phyloP scores from a whole-genome alignment of 805 yeast species.

The Wickerhamomyces alni region DNA sequence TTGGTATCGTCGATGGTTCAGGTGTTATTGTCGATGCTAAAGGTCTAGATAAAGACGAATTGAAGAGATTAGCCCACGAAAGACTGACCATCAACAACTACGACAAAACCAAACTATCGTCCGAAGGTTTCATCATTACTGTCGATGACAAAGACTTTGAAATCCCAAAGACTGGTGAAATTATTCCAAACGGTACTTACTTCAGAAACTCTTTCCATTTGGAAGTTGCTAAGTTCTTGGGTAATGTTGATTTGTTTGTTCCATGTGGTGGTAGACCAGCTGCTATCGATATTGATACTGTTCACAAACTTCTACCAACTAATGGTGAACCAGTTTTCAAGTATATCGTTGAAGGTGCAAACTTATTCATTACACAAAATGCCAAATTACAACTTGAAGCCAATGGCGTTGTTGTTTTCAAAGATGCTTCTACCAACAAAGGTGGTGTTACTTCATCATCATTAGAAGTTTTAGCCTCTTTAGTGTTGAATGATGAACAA shows the following conservation, averaged over 20 bases:
- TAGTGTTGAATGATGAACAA: constrained; percentile 80
- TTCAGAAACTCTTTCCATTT: constrained; percentile 91
- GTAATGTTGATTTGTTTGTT: constrained; percentile 75
- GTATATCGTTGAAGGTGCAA: constrained; percentile 95
- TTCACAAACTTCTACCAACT: constrained; percentile 60
- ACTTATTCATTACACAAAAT: constrained; percentile 88
- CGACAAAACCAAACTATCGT: constrained; percentile 60
- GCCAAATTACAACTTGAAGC: constrained; percentile 83
- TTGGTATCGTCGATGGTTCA: constrained; percentile 90
- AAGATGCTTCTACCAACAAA: constrained; percentile 95
- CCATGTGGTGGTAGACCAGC: constrained; percentile 99
- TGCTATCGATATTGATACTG: constrained; percentile 85
- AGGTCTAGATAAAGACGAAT: constrained; percentile 79
- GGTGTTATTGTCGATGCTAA: constrained; percentile 92
- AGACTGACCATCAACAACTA: constrained; percentile 71
- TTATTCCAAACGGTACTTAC: constrained; percentile 75
- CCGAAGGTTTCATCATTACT: constrained; percentile 73
- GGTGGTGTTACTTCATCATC: constrained; percentile 99
- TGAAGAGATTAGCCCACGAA: constrained; percentile 67
- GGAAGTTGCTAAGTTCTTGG: constrained; percentile 56
- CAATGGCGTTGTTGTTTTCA: constrained; percentile 83
- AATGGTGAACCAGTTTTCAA: constrained; percentile 75
- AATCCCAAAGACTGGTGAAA: constrained; percentile 65
- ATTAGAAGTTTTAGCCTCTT: constrained; percentile 89
- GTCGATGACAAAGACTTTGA: constrained; percentile 78